Evolutionary conservation across 75 land plant genomes (phyloP).

Genomic region (Sequoiadendron giganteum): DNA sequence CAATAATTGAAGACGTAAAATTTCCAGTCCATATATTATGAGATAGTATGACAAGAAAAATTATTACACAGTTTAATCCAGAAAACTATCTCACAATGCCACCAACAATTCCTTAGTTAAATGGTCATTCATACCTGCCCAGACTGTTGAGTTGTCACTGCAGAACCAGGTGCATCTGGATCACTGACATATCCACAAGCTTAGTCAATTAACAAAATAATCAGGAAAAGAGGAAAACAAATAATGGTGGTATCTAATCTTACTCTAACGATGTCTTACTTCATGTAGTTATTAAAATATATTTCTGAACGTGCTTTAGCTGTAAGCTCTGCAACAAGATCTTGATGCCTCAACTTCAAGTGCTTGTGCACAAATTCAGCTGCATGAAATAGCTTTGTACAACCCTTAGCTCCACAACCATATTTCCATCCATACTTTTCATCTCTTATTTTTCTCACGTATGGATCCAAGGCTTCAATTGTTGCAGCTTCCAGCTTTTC

Average conservation of each 20-base stretch:
- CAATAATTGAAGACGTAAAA: neutral
- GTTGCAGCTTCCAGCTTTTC: conserved; percentile 87
- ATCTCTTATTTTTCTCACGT: conserved; percentile 94
- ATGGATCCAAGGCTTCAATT: conserved; percentile 83
- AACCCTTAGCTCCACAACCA: conserved; percentile 99
- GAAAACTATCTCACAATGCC: too few relatives aligned
- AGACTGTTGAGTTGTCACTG: conserved; percentile 57
- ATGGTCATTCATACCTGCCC: conserved; percentile 32
- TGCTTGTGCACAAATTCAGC: conserved; percentile 99
- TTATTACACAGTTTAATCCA: too few relatives aligned
- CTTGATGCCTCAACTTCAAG: conserved; percentile 91
- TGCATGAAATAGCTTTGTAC: conserved; percentile 98
- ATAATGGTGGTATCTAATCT: neutral
- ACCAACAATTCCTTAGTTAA: neutral
- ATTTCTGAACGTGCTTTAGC: conserved; percentile 89
- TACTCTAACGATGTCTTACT: conserved; percentile 41
- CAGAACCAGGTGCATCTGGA: conserved; percentile 94
- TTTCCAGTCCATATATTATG: too few relatives aligned
- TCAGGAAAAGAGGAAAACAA: neutral
- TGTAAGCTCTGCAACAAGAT: conserved; percentile 79
- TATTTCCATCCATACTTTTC: conserved; percentile 99
- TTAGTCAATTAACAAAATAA: neutral
- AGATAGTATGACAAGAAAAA: too few relatives aligned
- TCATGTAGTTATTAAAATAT: conserved; percentile 97
- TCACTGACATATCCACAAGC: conserved; percentile 61